Evolutionary conservation across 2,329 filamentous ascomycete species (phyloP), one percentile per base, ranked within the genome.

Genomic region (Fusarium brevicatenulatum): DNA sequence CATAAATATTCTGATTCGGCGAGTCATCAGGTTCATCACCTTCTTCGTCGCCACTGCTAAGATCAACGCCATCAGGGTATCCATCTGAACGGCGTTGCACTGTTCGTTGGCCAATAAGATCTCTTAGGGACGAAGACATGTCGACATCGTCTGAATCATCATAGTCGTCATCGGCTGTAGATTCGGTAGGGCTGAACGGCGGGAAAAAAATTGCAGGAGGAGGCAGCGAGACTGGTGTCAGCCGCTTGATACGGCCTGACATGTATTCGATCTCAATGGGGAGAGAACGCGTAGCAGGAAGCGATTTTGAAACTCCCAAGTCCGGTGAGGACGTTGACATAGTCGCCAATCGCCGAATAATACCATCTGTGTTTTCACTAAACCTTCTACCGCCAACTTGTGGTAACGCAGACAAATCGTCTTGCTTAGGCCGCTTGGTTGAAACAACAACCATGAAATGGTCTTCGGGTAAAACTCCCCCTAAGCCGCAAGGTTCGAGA

Each of bases 401-500:
- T 19, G 23, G 36, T 3, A 32, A 28, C 21, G 62, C 39, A 10
- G 54, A 32, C 5, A 40, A 21, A 18, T 32, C 46, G 18, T 81
- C 77, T 18, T 74, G 70, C 32, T 81, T 85, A 0, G 83, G 79
- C 21, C 87, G 82, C 44, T 81, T 83, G 1, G 88, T 90, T 5
- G 83, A 83, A 5, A 91, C 89, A 5, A 86, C 82, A 2, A 91
- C 81, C 44, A 86, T 83, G 66, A 92, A 91, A 70, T 91, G 90
- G 70, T 92, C 90, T n/a, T 91, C 89, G 0, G 90, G 90, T 32
- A 85, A 81, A 1, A 90, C 86, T 19, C 89, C 89, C 10, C 88
- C 89, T 0, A 92, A 78, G 2, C 90, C 90, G 50, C 86, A 90
- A 0, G 88, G 87, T 66, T 90, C 87, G 7, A 92, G 78, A 1